A percentile compares a stretch with the other conserved stretches of the same genome.
These are phyloP conservation scores for Capillidium heterosporum DNA, from an alignment of 371 early-diverging fungal genomes.

Conservation along the genomic window DNA sequence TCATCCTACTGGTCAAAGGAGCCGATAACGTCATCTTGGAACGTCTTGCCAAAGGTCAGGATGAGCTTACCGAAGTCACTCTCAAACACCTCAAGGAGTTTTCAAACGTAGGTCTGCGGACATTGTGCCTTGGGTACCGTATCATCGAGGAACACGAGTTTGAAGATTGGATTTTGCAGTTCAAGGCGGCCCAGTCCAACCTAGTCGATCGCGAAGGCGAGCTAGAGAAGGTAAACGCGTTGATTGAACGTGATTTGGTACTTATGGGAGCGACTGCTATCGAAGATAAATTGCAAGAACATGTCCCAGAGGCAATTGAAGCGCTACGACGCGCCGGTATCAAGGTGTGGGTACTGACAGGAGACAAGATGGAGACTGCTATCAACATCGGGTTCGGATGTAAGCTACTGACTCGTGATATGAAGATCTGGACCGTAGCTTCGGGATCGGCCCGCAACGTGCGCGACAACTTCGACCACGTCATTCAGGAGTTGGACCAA, in stretches of 20 bases:
- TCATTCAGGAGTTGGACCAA: constrained; percentile 9
- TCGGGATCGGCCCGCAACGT: constrained; percentile 11
- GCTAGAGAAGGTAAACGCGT: constrained; percentile 47
- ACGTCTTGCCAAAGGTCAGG: constrained; percentile 29
- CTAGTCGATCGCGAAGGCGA: constrained; percentile 55
- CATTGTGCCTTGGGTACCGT: constrained; percentile 70
- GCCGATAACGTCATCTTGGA: constrained; percentile 88
- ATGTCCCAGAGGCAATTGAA: constrained; percentile 83
- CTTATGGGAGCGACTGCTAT: constrained; percentile 93
- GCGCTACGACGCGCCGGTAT: constrained; percentile 77
- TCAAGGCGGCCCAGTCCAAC: constrained; percentile 45
- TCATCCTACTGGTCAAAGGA: constrained; percentile 85
- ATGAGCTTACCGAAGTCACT: constrained; percentile 26
- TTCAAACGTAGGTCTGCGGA: constrained; percentile 66
- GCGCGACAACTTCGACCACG: constrained; percentile 15
- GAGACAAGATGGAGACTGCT: constrained; percentile 99
- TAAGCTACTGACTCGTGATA: constrained; percentile 49
- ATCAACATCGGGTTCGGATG: constrained; percentile 90
- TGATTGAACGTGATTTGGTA: constrained; percentile 58
- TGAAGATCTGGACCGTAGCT: constrained; percentile 47
- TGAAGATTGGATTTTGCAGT: constrained; percentile 40
- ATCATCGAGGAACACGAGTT: constrained; percentile 42
- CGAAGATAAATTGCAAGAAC: constrained; percentile 95
- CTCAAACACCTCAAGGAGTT: constrained; percentile 45
- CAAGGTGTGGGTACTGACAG: constrained; percentile 98